These are phyloP conservation scores for Gomphus bonarii DNA, from an alignment of 1,284 basidiomycete genomes.

Conservation along the genomic window DNA sequence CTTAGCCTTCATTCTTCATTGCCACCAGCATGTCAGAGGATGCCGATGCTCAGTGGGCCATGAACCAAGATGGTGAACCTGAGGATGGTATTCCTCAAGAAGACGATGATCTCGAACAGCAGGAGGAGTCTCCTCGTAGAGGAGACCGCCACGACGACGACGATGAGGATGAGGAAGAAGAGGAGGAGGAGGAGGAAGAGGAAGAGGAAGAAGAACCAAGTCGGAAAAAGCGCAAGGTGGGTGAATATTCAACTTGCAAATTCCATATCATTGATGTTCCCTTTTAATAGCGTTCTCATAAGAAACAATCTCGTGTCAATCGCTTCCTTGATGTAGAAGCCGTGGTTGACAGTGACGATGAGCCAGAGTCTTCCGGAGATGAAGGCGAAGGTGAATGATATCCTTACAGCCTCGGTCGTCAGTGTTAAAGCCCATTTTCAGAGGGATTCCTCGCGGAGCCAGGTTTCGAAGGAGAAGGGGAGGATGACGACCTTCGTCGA, in stretches of 20 bases:
- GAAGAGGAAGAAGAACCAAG: slow-evolving; percentile 29
- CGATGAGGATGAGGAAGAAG: slow-evolving; percentile 28
- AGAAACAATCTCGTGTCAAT: slow-evolving; percentile 45
- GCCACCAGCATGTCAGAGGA: slow-evolving; percentile 38
- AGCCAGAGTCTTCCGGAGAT: slow-evolving; percentile 61
- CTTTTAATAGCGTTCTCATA: slow-evolving; percentile 45
- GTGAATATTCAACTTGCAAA: slow-evolving; percentile 11
- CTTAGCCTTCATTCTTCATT: slow-evolving; percentile 9
- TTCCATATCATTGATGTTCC: slow-evolving; percentile 11
- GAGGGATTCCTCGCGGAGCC: slow-evolving; percentile 80
- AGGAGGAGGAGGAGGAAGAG: slow-evolving; percentile 28
- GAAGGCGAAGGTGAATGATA: slow-evolving; percentile 57
- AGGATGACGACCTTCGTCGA: slow-evolving; percentile 50
- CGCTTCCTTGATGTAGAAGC: slow-evolving; percentile 95
- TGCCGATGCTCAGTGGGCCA: slow-evolving; percentile 13
- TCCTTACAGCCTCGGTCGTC: background rate
- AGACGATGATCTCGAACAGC: slow-evolving; percentile 39
- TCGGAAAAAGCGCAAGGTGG: slow-evolving; percentile 49
- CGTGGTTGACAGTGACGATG: slow-evolving; percentile 91
- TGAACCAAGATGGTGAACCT: slow-evolving; percentile 13
- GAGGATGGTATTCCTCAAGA: slow-evolving; percentile 39
- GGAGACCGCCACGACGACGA: slow-evolving; percentile 23
- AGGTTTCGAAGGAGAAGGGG: slow-evolving; percentile 54
- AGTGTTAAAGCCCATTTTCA: slow-evolving; percentile 22
- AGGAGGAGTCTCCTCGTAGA: slow-evolving; percentile 38